Evolutionary conservation across 768 basidiomycete genomes (phyloP).

Genomic region (Boletus rubropictus): DNA sequence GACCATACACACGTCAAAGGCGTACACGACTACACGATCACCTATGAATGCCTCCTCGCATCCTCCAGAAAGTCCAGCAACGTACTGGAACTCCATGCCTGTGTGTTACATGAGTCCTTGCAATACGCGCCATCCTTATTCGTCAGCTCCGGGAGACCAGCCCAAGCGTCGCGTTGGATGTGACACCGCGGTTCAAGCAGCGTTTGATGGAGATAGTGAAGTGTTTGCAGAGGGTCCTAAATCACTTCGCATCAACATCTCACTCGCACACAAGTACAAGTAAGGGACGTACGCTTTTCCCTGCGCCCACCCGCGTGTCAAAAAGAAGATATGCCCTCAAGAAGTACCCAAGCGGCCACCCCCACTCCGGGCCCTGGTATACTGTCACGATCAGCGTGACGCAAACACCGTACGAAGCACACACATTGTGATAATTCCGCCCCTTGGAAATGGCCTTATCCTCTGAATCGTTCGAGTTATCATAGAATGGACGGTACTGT

Average conservation of each 20-base stretch:
- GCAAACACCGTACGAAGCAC: constrained; percentile 16
- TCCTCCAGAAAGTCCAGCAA: constrained; percentile 82
- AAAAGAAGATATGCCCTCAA: constrained; percentile 89
- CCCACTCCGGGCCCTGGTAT: constrained; percentile 83
- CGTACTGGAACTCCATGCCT: constrained; percentile 95
- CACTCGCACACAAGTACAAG: not conserved
- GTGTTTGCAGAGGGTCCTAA: constrained; percentile 65
- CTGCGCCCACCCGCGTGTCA: constrained; percentile 62
- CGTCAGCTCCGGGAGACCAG: constrained; percentile 89
- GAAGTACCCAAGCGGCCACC: constrained; percentile 95
- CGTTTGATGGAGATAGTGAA: constrained; percentile 74
- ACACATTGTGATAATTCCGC: constrained; percentile 86
- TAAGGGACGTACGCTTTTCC: constrained; percentile 52
- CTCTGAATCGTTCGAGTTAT: constrained; percentile 88
- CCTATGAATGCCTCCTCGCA: constrained; percentile 35
- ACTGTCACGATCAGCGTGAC: constrained; percentile 12
- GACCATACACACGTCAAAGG: constrained; percentile 17
- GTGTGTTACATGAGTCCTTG: constrained; percentile 84
- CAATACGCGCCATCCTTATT: constrained; percentile 82
- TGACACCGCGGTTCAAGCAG: constrained; percentile 67
- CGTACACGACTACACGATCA: not conserved
- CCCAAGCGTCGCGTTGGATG: constrained; percentile 81
- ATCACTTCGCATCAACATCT: not conserved
- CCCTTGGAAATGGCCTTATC: constrained; percentile 87
- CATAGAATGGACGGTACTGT: constrained; percentile 88